Conservation (phyloP, 2,329 filamentous ascomycete genomes). For the Trichothecium roseum region DNA sequence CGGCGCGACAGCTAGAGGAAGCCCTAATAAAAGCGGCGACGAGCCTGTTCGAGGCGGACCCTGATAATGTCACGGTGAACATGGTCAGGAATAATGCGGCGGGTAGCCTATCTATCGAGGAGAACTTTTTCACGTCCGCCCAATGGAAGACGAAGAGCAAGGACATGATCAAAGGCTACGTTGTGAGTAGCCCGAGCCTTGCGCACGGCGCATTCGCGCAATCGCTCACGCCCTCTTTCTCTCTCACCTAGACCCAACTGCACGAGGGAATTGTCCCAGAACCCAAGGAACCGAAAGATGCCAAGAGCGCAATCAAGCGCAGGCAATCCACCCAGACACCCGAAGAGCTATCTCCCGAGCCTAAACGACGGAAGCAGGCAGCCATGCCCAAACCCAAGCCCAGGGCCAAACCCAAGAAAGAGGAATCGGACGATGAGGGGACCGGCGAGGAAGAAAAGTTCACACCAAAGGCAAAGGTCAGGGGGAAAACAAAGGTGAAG, state of each 20-base stretch:
- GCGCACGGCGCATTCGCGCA: no score
- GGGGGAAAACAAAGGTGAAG: constrained; percentile 16
- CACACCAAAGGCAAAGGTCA: constrained; percentile 13
- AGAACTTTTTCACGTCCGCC: constrained; percentile 36
- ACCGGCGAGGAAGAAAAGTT: constrained; percentile 12
- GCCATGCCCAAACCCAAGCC: constrained; percentile 17
- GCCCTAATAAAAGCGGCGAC: constrained; percentile 36
- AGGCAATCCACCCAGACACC: constrained; percentile 17
- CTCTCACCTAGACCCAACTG: constrained; percentile 22
- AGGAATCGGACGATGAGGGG: constrained; percentile 11
- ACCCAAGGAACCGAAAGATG: constrained; percentile 10
- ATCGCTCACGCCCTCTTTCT: no score
- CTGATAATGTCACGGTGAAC: constrained; percentile 44
- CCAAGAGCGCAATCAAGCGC: constrained; percentile 19
- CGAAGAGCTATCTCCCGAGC: constrained; percentile 16
- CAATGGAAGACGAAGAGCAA: constrained; percentile 52
- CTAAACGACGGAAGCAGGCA: constrained; percentile 27
- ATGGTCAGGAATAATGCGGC: constrained; percentile 43
- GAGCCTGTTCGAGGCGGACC: constrained; percentile 31
- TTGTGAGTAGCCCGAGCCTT: no score
- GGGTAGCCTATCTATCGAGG: constrained; percentile 33
- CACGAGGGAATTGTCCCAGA: constrained; percentile 23
- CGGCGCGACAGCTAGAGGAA: constrained; percentile 29
- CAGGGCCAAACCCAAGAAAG: no score
- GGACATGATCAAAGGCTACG: constrained; percentile 39